A percentile compares a stretch with the other conserved stretches of the same genome.
These are phyloP conservation scores for Ceratocystis cubensis DNA, from an alignment of 2,329 filamentous ascomycete genomes.

Conservation along the genomic window DNA sequence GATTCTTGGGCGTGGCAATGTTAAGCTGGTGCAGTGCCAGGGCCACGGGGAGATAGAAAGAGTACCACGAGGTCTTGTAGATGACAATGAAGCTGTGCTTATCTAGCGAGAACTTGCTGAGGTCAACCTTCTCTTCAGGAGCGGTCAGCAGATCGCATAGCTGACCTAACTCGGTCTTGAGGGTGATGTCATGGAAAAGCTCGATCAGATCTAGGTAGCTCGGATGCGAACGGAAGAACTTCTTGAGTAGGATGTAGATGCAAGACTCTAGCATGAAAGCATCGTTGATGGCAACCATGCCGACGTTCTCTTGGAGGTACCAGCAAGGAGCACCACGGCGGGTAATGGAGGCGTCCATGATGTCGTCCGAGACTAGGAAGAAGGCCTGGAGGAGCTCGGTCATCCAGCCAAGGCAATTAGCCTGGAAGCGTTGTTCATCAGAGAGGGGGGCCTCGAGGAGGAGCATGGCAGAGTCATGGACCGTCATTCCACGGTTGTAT, in stretches of 20 bases:
- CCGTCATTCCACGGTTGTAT: slow-evolving; percentile 97
- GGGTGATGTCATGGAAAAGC: slow-evolving; percentile 88
- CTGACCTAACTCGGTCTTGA: slow-evolving; percentile 93
- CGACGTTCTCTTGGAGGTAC: slow-evolving; percentile 82
- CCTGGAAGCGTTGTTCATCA: slow-evolving; percentile 74
- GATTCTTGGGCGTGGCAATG: slow-evolving; percentile 74
- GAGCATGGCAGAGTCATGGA: slow-evolving; percentile 77
- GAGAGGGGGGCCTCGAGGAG: slow-evolving; percentile 59
- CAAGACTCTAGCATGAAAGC: slow-evolving; percentile 84
- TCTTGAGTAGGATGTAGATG: slow-evolving; percentile 87
- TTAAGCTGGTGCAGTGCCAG: slow-evolving; percentile 77
- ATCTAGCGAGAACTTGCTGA: slow-evolving; percentile 86
- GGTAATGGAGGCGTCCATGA: slow-evolving; percentile 94
- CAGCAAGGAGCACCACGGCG: slow-evolving; percentile 90
- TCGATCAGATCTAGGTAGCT: slow-evolving; percentile 85
- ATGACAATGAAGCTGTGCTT: slow-evolving; percentile 98
- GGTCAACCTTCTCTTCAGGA: slow-evolving; percentile 82
- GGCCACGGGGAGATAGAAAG: slow-evolving; percentile 93
- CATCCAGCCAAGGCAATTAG: slow-evolving; percentile 87
- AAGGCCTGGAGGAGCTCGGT: slow-evolving; percentile 97
- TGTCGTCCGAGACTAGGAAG: slow-evolving; percentile 97
- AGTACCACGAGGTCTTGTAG: slow-evolving; percentile 99
- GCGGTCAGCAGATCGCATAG: slow-evolving; percentile 89
- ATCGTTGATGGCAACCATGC: slow-evolving; percentile 97
- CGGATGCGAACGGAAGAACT: slow-evolving; percentile 79